phyloP scores from a whole-genome alignment of 2,329 filamentous ascomycete genomes.

The Fusarium sp. region DNA sequence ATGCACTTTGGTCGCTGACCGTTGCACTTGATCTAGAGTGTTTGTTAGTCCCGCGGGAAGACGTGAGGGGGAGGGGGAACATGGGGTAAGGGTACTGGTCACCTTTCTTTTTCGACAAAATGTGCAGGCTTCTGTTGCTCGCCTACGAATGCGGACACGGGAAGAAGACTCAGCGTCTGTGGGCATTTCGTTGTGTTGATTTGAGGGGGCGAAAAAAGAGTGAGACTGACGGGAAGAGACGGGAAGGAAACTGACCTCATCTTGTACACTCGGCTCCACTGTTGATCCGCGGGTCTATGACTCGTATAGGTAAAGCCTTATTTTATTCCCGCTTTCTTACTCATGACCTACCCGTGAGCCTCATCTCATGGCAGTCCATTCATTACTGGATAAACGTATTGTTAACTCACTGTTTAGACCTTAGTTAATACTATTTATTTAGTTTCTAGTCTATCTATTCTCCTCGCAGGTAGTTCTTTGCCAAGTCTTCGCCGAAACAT shows the following conservation, averaged over 20 bases:
- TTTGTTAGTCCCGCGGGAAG: conserved; percentile 14
- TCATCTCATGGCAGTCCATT: background rate
- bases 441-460: background rate
- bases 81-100: background rate
- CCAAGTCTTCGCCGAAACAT: background rate
- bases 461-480: background rate
- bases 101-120: conserved; percentile 49
- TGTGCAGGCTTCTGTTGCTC: conserved; percentile 46
- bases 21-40: conserved; percentile 61
- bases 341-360: background rate
- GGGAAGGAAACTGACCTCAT: conserved; percentile 1
- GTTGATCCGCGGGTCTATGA: conserved; percentile 8
- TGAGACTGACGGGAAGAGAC: conserved; percentile 8
- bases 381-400: no score
- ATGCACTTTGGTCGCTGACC: conserved; percentile 26
- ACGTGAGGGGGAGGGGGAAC: background rate
- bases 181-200: conserved; percentile 3
- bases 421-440: background rate
- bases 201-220: background rate
- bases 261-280: conserved; percentile 10
- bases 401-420: no score
- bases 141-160: conserved; percentile 35
- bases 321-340: background rate
- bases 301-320: background rate
- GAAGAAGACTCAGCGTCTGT: background rate